Conservation (phyloP, 2,329 filamentous ascomycete genomes). For the Ophiocordyceps robertsii region DNA sequence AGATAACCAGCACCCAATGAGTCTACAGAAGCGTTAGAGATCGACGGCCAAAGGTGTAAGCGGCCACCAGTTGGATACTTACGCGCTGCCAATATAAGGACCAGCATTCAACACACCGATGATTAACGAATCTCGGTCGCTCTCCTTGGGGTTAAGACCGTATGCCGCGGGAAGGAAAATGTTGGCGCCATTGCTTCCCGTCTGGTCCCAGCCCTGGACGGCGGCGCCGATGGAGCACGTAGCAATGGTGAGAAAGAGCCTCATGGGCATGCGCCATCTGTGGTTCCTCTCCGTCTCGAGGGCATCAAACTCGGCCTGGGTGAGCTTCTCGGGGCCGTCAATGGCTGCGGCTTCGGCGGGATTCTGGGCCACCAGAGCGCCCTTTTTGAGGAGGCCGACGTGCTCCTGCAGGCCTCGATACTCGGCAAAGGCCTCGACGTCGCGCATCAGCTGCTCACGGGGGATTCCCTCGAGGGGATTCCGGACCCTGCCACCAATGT, state of each 20-base stretch:
- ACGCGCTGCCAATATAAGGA: conserved; percentile 32
- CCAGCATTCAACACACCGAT: conserved; percentile 54
- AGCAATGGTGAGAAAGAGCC: conserved; percentile 52
- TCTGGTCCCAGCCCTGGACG: conserved; percentile 54
- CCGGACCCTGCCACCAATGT: conserved; percentile 21
- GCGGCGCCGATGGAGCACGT: conserved; percentile 56
- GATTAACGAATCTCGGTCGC: conserved; percentile 26
- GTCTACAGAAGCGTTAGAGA: conserved; percentile 9
- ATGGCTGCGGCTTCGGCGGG: conserved; percentile 43
- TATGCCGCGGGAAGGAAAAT: conserved; percentile 40
- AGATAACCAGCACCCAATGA: conserved; percentile 48
- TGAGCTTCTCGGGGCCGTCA: conserved; percentile 38
- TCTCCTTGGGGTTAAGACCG: conserved; percentile 17
- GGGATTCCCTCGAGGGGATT: conserved; percentile 36
- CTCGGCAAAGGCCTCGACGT: conserved; percentile 46
- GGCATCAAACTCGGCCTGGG: conserved; percentile 39
- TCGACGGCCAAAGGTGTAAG: too few species aligned
- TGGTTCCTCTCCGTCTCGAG: conserved; percentile 49
- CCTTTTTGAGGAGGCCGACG: conserved; percentile 43
- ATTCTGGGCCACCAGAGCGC: conserved; percentile 39
- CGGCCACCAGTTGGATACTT: conserved; percentile 11
- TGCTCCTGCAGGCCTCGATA: conserved; percentile 47
- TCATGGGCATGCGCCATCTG: conserved; percentile 50
- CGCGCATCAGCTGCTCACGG: conserved; percentile 35
- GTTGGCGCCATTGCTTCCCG: conserved; percentile 47